Percentiles rank a stretch among this genome's conserved stretches.
phyloP scores from a whole-genome alignment of 257 asterid species.

The Apocynum venetum region DNA sequence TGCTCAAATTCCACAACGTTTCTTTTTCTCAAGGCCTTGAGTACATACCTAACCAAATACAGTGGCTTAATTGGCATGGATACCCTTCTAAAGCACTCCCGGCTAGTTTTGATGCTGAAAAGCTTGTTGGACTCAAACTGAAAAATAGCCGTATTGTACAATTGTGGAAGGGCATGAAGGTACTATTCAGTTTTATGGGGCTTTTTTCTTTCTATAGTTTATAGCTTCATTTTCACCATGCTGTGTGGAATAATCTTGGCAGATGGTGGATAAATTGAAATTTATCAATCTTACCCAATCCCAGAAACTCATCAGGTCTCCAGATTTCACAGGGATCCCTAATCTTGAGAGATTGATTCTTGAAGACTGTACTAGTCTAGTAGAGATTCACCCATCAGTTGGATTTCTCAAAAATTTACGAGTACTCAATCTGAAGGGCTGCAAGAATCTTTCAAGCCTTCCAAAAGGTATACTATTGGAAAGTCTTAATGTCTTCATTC shows the following conservation, averaged over 20 bases:
- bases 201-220: neutral
- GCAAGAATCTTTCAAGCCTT: slow-evolving; percentile 10
- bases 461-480: slow-evolving; percentile 12
- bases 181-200: neutral
- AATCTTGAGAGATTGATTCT: slow-evolving; percentile 19
- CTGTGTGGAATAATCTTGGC: neutral
- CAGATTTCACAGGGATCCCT: slow-evolving; percentile 17
- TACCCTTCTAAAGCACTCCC: slow-evolving; percentile 11
- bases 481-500: slow-evolving; percentile 5
- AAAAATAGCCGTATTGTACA: slow-evolving; percentile 1
- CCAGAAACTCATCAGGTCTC: slow-evolving; percentile 11
- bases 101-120: slow-evolving; percentile 5
- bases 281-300: slow-evolving; percentile 28
- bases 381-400: slow-evolving; percentile 11
- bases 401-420: slow-evolving; percentile 7
- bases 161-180: slow-evolving; percentile 17
- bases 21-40: slow-evolving; percentile 5
- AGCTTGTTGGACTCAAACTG: slow-evolving; percentile 12
- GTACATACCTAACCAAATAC: slow-evolving; percentile 1
- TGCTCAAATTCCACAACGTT: slow-evolving; percentile 22
- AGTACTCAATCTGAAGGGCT: slow-evolving; percentile 11
- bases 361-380: slow-evolving; percentile 16
- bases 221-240: neutral
- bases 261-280: slow-evolving; percentile 16
- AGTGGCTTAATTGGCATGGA: slow-evolving; percentile 20